Base-by-base conservation (phyloP, 1,284 basidiomycete genomes). In the Austropuccinia psidii region DNA sequence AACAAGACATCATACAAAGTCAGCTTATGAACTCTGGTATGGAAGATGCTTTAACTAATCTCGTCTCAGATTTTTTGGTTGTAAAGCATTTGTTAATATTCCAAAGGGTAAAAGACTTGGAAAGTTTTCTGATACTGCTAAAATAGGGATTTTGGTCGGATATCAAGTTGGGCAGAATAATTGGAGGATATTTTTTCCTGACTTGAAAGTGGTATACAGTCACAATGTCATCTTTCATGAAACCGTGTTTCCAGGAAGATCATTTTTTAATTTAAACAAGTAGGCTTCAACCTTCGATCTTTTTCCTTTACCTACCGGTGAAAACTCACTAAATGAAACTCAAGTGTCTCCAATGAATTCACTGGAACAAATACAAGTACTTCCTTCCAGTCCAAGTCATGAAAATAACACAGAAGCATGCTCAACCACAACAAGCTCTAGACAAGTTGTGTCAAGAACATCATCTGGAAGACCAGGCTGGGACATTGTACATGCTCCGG, bases 221-320 rank as follows among this genome's bases (percentile, higher is more conserved):
- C 64, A 66, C 21, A 35, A 66, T 39, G 33, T 65, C 17, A 33
- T n/a, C 13, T 65, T 65, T 33, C 5, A 65, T 24, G 24, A 49
- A 2, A n/a, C 2, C 4, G 24, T 4, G 1, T 64, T 64, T 29
- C 41, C 61, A 19, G 61, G 61, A 45, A 64, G 8, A 2, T 33
- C 15, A 33, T 9, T 33, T 57, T 5, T 8, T 57, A 15, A 4
- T n/a, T 57, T 57, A 7, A 19, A 58, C 24, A 39, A 58, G 1
- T 19, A 58, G 13, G 33, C n/a, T 9, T 4, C 17, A 21, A 9
- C 54, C 7, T 13, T 8, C 19, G 13, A 2, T 17, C 31, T 33
- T 21, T 2, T 13, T 4, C 11, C 24, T 24, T 31, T 35, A 29
- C 33, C 7, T 54, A 24, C 52, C 52, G 35, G 17, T 54, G 27